These are phyloP conservation scores for Tolypocladium ovalisporum DNA, from an alignment of 2,329 filamentous ascomycete species.

Conservation along the genomic window DNA sequence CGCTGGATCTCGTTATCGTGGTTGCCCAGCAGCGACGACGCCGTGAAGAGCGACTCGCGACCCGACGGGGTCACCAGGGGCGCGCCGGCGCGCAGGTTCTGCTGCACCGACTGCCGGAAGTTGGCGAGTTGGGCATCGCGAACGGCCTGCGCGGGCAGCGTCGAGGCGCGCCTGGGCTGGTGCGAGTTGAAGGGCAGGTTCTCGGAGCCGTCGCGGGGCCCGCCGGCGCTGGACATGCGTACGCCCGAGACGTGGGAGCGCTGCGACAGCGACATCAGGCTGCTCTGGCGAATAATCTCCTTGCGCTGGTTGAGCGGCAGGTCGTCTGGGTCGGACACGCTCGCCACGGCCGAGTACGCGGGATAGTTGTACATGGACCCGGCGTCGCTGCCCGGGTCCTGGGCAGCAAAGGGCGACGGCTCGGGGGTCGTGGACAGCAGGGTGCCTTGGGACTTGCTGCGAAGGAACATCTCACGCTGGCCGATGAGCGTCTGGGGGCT, in stretches of 20 bases:
- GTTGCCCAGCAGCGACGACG: slow-evolving; percentile 18
- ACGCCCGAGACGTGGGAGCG: not conserved
- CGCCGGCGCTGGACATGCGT: slow-evolving; percentile 3
- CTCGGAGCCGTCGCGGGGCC: slow-evolving; percentile 18
- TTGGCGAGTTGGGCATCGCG: slow-evolving; percentile 51
- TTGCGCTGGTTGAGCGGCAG: slow-evolving; percentile 61
- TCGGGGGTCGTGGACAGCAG: slow-evolving; percentile 17
- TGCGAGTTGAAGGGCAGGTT: slow-evolving; percentile 38
- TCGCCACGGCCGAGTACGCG: slow-evolving; percentile 16
- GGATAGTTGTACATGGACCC: slow-evolving; percentile 27
- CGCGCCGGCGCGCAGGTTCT: slow-evolving; percentile 41
- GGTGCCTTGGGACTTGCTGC: slow-evolving; percentile 37
- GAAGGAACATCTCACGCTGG: slow-evolving; percentile 42
- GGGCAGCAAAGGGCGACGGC: slow-evolving; percentile 10
- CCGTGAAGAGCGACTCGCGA: slow-evolving; percentile 27
- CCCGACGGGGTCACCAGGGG: slow-evolving; percentile 20
- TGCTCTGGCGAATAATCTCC: slow-evolving; percentile 46
- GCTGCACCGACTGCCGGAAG: slow-evolving; percentile 55
- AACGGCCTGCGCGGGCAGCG: slow-evolving; percentile 27
- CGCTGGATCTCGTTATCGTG: slow-evolving; percentile 32
- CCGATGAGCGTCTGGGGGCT: slow-evolving; percentile 45
- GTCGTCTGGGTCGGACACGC: slow-evolving; percentile 46
- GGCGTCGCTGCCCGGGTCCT: slow-evolving; percentile 27
- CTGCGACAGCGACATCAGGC: slow-evolving; percentile 20
- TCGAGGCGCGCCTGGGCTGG: slow-evolving; percentile 38